Percentiles rank a stretch among this genome's conserved stretches.
These are phyloP conservation scores for Fusarium devonianum DNA, from an alignment of 2,329 filamentous ascomycete genomes.

Conservation along the genomic window DNA sequence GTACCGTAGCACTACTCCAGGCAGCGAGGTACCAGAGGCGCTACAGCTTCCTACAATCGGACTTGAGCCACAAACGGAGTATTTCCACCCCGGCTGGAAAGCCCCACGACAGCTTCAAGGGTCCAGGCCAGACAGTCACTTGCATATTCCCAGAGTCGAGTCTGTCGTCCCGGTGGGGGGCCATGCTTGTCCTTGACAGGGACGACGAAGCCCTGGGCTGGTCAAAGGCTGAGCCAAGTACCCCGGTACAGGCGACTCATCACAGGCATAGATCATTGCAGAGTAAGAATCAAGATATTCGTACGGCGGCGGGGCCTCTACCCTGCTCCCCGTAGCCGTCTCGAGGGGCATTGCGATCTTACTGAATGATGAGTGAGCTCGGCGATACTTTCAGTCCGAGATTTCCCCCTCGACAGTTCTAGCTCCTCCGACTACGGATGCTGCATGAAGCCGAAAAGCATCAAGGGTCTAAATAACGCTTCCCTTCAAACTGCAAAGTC, in stretches of 20 bases:
- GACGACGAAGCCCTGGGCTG: background rate
- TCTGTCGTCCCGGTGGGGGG: conserved; percentile 8
- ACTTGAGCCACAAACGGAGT: conserved; percentile 9
- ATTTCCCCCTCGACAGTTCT: conserved; percentile 20
- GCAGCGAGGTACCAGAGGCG: background rate
- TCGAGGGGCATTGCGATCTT: too few species aligned
- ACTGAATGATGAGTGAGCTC: conserved; percentile 22
- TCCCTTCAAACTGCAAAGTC: background rate
- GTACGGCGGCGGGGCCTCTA: conserved; percentile 1
- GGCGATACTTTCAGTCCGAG: conserved; percentile 24
- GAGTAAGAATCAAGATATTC: conserved; percentile 1
- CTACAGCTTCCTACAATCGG: conserved; percentile 18
- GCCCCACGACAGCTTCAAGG: conserved; percentile 28
- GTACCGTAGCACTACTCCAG: too few species aligned
- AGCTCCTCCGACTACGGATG: conserved; percentile 29
- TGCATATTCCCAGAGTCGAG: conserved; percentile 10
- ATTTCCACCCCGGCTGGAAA: too few species aligned
- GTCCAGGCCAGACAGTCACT: conserved; percentile 19
- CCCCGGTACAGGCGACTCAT: background rate
- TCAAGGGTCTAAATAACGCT: too few species aligned
- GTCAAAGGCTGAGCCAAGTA: background rate
- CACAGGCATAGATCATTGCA: conserved; percentile 1
- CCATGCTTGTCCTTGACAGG: conserved; percentile 7
- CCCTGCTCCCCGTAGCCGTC: background rate
- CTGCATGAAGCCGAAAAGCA: conserved; percentile 5